Evolutionary conservation across 129 eudicot genomes (phyloP).

Genomic region (Artemisia annua): DNA sequence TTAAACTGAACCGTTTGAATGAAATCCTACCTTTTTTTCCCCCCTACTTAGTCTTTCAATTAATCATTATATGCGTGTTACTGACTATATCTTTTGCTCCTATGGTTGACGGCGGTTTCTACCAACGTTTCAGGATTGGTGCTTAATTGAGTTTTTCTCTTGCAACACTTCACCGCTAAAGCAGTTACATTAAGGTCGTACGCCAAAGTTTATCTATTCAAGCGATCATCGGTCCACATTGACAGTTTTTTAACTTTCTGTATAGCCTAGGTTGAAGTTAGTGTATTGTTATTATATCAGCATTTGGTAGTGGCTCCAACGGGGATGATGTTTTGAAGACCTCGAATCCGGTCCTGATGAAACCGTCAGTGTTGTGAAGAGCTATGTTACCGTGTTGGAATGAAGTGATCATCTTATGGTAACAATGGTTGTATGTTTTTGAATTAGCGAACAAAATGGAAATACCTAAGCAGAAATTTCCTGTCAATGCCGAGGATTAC

Average conservation of each 20-base stretch:
- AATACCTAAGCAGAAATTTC: slow-evolving; percentile 55
- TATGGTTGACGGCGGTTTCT: slow-evolving; percentile 14
- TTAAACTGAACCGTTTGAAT: too few relatives aligned
- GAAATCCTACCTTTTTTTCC: not conserved
- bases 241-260: not conserved
- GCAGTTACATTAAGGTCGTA: slow-evolving; percentile 5
- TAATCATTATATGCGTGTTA: not conserved
- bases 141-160: slow-evolving; percentile 22
- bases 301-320: slow-evolving; percentile 8
- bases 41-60: not conserved
- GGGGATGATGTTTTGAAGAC: not conserved
- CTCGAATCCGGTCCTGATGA: slow-evolving; percentile 14
- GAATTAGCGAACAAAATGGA: slow-evolving; percentile 51
- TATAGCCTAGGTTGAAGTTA: slow-evolving; percentile 8
- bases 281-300: slow-evolving; percentile 11
- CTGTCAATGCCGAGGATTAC: slow-evolving; percentile 70
- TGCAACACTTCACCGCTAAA: not conserved
- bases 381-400: slow-evolving; percentile 48
- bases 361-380: slow-evolving; percentile 15
- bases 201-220: not conserved
- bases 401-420: slow-evolving; percentile 23
- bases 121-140: slow-evolving; percentile 26
- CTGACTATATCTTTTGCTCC: slow-evolving; percentile 1
- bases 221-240: slow-evolving; percentile 6
- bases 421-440: slow-evolving; percentile 29